Base-by-base conservation (phyloP, 2,329 filamentous ascomycete genomes). In the Amesomyces nigricolor region DNA sequence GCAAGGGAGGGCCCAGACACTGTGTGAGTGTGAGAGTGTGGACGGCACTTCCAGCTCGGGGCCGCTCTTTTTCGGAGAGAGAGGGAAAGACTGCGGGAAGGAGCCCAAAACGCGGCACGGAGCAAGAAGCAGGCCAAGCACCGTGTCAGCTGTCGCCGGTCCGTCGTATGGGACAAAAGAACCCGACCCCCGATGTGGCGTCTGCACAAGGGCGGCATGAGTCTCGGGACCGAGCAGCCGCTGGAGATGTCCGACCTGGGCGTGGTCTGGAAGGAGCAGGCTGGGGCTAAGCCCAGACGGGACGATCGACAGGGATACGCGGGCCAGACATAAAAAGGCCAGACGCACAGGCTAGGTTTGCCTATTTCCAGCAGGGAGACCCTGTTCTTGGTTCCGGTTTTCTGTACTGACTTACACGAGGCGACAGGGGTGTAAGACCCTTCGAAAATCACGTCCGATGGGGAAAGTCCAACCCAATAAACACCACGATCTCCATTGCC, bases 401-500 rank as follows among this genome's bases (percentile, higher is more conserved):
- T 44, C 30, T 57, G 39, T 52, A 52, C 17, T 44, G 37, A 57
- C 47, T 53, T 54, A 57, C 53, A 59, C 50, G 58, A 57, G 47
- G 53, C 56, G 54, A 47, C 58, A 40, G 39, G 37, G 38, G 43
- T 43, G 9, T 26, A 26, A 26, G 22, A 26, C 22, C 22, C 22
- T 26, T 26, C 30, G 16, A 2, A 14, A 9, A 58, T 51, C 58
- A 60, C 58, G 59, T 62, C 63, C 62, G 64, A 66, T 66, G 62
- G 65, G 65, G 64, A 64, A 66, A 62, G 54, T 54, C 55, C 55
- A 61, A 48, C 46, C 43, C 49, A 51, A 50, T 55, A 47, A 58
- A 57, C 55, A 60, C 54, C 40, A 45, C 45, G 10, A 57, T 47
- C 45, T 50, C 48, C 52, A 61, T 29, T 29, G 30, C 37, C 30